phyloP scores from a whole-genome alignment of 176 grass and related monocot genomes.

The Melocanna baccifera region DNA sequence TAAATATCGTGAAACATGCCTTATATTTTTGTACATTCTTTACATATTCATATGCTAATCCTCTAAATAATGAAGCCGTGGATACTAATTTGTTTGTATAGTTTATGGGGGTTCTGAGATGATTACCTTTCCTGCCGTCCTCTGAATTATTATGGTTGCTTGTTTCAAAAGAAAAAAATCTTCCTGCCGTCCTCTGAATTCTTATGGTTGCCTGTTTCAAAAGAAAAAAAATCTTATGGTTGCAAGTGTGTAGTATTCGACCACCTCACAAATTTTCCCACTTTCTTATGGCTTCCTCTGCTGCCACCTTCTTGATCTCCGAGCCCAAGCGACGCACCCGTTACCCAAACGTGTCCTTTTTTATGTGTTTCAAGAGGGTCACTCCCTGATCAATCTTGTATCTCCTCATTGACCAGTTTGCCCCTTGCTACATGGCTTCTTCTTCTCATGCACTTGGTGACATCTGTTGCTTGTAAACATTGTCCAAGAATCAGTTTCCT shows the following conservation, averaged over 20 bases:
- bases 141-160: constrained; percentile 14
- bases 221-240: not conserved
- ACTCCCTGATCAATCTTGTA: constrained; percentile 26
- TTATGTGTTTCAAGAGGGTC: constrained; percentile 20
- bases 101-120: not conserved
- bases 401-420: constrained; percentile 31
- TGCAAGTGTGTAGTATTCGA: constrained; percentile 1
- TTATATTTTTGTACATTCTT: not conserved
- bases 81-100: not conserved
- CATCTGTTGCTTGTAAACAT: constrained; percentile 48
- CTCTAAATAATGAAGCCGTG: not conserved
- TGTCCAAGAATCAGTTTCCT: constrained; percentile 39
- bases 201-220: not conserved
- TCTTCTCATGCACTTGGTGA: constrained; percentile 28
- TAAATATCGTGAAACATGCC: not conserved
- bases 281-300: constrained; percentile 29
- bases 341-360: constrained; percentile 27
- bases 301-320: constrained; percentile 33
- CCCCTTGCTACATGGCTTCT: constrained; percentile 19
- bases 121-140: not conserved
- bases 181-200: constrained; percentile 13
- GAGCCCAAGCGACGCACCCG: not conserved
- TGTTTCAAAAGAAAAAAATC: not conserved
- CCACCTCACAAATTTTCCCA: constrained; percentile 18
- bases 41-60: not conserved